Conservation (phyloP, 75 land plant species). For the Cryptomeria japonica region DNA sequence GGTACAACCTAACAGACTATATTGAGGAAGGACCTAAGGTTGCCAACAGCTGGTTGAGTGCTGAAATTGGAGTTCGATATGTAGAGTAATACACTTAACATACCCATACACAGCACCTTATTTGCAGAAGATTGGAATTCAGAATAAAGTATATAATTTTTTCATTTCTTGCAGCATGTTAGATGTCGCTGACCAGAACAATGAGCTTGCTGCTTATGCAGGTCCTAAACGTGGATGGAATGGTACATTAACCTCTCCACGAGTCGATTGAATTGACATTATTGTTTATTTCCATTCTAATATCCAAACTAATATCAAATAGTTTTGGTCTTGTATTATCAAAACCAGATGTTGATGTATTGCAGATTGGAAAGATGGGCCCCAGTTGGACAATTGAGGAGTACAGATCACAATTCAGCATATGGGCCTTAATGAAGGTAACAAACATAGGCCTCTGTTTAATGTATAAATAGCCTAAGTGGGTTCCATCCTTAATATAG, state of each 20-base stretch:
- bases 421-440: conserved; percentile 94
- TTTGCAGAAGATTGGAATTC: not conserved
- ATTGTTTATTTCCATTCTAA: not conserved
- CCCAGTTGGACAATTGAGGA: conserved; percentile 77
- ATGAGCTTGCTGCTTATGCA: conserved; percentile 58
- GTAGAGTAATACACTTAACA: conserved; percentile 12
- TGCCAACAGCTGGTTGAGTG: conserved; percentile 88
- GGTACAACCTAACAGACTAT: not conserved
- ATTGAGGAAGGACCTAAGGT: conserved; percentile 28
- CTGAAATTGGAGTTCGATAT: conserved; percentile 36
- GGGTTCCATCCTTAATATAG: too few relatives aligned
- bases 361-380: conserved; percentile 82
- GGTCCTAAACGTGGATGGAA: conserved; percentile 74
- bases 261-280: not conserved
- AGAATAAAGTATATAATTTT: not conserved
- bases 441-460: not conserved
- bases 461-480: too few relatives aligned
- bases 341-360: conserved; percentile 87
- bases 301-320: not conserved
- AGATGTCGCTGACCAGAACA: conserved; percentile 29
- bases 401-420: conserved; percentile 86
- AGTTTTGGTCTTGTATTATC: not conserved
- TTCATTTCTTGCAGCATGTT: not conserved
- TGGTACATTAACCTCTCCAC: conserved; percentile 40
- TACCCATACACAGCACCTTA: not conserved